These are phyloP conservation scores for Zygotorulaspora chibaensis DNA, from an alignment of 805 yeast genomes.

Conservation along the genomic window DNA sequence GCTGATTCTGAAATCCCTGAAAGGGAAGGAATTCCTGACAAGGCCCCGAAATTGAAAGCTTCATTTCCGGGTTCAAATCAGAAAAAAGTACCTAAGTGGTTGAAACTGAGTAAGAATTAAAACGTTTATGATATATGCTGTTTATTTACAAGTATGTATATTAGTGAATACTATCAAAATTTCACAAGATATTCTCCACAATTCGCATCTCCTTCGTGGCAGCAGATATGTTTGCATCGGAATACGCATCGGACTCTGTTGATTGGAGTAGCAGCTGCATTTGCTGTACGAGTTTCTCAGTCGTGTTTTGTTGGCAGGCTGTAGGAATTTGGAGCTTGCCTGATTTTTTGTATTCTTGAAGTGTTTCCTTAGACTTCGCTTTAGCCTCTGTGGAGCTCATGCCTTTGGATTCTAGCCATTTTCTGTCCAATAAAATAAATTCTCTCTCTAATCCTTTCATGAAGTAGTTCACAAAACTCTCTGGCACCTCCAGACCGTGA, in stretches of 20 bases:
- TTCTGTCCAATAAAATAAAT: conserved; percentile 13
- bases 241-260: conserved; percentile 15
- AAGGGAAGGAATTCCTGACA: conserved; percentile 29
- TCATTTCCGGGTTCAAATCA: conserved; percentile 11
- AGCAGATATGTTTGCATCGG: conserved; percentile 13
- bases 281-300: conserved; percentile 9
- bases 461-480: conserved; percentile 12
- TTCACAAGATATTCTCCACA: conserved; percentile 1
- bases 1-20: conserved; percentile 10
- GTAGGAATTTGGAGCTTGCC: conserved; percentile 1
- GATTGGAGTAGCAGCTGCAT: conserved; percentile 14
- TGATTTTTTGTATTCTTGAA: conserved; percentile 4
- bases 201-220: conserved; percentile 16
- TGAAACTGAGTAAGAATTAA: conserved; percentile 38
- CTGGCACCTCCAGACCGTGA: conserved; percentile 15
- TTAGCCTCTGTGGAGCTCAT: conserved; percentile 2
- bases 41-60: conserved; percentile 31
- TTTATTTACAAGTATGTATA: not conserved
- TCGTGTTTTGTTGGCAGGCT: not conserved
- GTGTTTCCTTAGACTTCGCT: conserved; percentile 2
- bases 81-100: conserved; percentile 39
- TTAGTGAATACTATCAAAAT: not conserved
- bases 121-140: not conserved
- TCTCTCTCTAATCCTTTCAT: conserved; percentile 23
- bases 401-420: conserved; percentile 1